These are phyloP conservation scores for Ceratocystis diversiconidia DNA, from an alignment of 2,329 filamentous ascomycete genomes.

Conservation along the genomic window DNA sequence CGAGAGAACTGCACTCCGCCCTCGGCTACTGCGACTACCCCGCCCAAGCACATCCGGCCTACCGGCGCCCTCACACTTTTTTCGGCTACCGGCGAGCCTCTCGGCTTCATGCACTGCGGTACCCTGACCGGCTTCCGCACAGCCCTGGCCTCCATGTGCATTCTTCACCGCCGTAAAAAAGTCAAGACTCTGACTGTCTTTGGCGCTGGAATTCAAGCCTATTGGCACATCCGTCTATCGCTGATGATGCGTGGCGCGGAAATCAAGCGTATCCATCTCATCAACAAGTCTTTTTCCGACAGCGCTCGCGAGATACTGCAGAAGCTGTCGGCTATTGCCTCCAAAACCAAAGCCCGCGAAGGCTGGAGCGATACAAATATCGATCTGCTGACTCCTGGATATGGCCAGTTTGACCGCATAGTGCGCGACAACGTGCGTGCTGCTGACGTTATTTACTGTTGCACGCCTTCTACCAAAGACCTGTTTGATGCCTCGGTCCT, in stretches of 20 bases:
- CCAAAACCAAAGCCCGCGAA: slow-evolving; percentile 36
- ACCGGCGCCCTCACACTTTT: slow-evolving; percentile 59
- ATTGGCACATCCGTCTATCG: slow-evolving; percentile 83
- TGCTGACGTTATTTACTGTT: slow-evolving; percentile 76
- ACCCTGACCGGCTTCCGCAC: slow-evolving; percentile 72
- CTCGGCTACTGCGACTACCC: slow-evolving; percentile 13
- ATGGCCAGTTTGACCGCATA: slow-evolving; percentile 52
- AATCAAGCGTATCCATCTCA: slow-evolving; percentile 66
- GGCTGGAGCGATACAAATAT: slow-evolving; percentile 57
- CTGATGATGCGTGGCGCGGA: slow-evolving; percentile 57
- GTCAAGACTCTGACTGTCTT: slow-evolving; percentile 73
- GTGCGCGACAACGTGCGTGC: slow-evolving; percentile 56
- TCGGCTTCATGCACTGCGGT: slow-evolving; percentile 57
- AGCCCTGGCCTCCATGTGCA: slow-evolving; percentile 53
- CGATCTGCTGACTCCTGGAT: slow-evolving; percentile 51
- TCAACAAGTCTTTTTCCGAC: slow-evolving; percentile 58
- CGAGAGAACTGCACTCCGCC: slow-evolving; percentile 19
- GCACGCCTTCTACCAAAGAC: slow-evolving; percentile 59
- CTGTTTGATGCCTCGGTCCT: slow-evolving; percentile 63
- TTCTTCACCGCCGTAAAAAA: slow-evolving; percentile 49
- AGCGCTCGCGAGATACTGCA: slow-evolving; percentile 38
- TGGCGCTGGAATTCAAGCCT: slow-evolving; percentile 77
- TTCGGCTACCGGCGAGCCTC: slow-evolving; percentile 43
- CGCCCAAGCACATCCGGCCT: slow-evolving; percentile 29
- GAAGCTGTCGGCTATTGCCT: slow-evolving; percentile 32